Base-by-base conservation (phyloP, 2,329 filamentous ascomycete species). In the Fusarium xyrophilum region DNA sequence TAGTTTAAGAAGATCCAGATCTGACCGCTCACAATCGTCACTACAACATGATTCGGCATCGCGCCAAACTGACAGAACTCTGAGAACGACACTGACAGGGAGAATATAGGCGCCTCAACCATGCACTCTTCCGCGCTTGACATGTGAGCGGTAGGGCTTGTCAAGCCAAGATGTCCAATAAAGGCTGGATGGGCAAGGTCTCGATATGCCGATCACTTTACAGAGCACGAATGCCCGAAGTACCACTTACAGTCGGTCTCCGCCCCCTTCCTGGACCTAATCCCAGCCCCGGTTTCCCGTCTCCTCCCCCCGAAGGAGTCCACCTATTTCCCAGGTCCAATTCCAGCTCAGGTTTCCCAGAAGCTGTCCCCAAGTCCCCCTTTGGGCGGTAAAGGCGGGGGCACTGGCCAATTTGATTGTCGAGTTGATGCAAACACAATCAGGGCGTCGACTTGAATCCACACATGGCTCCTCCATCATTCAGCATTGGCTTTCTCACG, bases 361-460 rank as follows among this genome's bases (percentile, higher is more conserved):
- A 62, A 61, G 57, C 42, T 56, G 63, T 65, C 58, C 62, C 60
- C 50, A 64, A 67, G 43, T 56, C 54, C 69, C 63, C 69, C 48
- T 66, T 67, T 63, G 51, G 67, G 72, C 72, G 70, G 70, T 71
- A 74, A 73, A 67, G 72, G 72, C 72, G 72, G 72, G 72, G 72
- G 63, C 63, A 60, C 56, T 69, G 62, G 63, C 47, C 69, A 65
- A 63, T 69, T 61, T 43, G 50, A 69, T 65, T 48, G 56, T 69
- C 63, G 61, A 69, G 68, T 68, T 60, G 69, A 67, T 74, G 58
- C 60, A 72, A 65, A 61, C 70, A 62, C 70, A 73, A 73, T 72
- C 71, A 54, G 66, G 72, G 72, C 67, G 69, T 74, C 65, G 68
- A 67, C 72, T 74, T 60, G 72, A 74, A 74, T 44, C 72, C 72